Base-by-base conservation (phyloP, 768 basidiomycete species). In the Podaxis rugospora region DNA sequence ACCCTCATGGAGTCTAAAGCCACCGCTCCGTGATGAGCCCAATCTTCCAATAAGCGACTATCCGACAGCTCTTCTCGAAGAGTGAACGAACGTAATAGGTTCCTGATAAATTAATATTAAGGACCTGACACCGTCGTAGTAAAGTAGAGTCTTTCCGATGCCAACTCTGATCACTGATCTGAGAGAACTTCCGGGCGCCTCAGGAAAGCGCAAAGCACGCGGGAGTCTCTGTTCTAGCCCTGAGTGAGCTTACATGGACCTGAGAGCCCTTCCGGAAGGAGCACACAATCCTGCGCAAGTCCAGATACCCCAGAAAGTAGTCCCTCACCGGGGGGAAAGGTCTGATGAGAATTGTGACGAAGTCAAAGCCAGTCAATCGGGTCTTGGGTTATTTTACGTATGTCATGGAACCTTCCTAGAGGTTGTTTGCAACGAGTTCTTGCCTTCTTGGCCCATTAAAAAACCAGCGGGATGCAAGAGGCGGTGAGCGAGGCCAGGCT, bases 21-120 rank as follows among this genome's bases (percentile, higher is more conserved):
- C 13, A n/a, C 16, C 39, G 3, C 11, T 13, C 18, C n/a, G 6
- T 23, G 9, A 28, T 25, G 9, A 56, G 37, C 3, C 27, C 21
- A 49, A 27, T 3, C 23, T 13, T 13, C 50, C 35, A 47, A 36
- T 49, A 47, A 35, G 21, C 25, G 18, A 37, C 13, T 23, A 58
- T 40, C n/a, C 21, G 57, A 27, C 49, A 27, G 36, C 11, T 42
- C 51, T 59, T 44, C 37, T 32, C 37, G 11, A 42, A 10, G 10
- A 49, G 3, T 4, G 32, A 37, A 49, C 47, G 32, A 37, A 49
- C 47, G 18, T 14, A 11, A n/a, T 23, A 16, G 32, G 32, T 51
- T 59, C 58, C 25, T 59, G 57, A 59, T 59, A 44, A 28, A 59
- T 51, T 51, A 27, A 39, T 51, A 9, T 40, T 9, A 28, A 28